phyloP scores from a whole-genome alignment of 2,329 filamentous ascomycete species.

The Ramichloridium luteum region DNA sequence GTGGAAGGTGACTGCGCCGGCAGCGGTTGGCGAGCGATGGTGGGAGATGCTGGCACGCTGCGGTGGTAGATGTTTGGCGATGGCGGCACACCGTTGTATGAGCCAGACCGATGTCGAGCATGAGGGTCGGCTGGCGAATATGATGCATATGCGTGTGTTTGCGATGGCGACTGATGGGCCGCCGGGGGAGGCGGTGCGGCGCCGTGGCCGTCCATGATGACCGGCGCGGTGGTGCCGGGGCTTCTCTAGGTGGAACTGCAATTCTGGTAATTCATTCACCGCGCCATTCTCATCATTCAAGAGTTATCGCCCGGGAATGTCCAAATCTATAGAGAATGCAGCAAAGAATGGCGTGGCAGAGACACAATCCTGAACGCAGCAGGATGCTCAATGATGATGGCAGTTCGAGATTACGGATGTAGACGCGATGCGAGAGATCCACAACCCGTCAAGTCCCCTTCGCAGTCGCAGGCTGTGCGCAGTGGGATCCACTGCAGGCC shows the following conservation, averaged over 20 bases:
- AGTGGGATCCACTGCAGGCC: no score
- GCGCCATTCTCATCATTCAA: constrained; percentile 1
- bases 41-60: constrained; percentile 27
- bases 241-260: background rate
- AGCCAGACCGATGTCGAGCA: constrained; percentile 22
- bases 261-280: background rate
- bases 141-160: constrained; percentile 7
- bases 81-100: constrained; percentile 17
- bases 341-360: no score
- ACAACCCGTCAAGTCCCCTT: no score
- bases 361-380: no score
- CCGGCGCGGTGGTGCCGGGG: constrained; percentile 2
- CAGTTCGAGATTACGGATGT: no score
- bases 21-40: constrained; percentile 26
- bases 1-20: constrained; percentile 14
- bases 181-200: background rate
- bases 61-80: constrained; percentile 19
- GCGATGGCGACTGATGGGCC: constrained; percentile 1
- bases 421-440: no score
- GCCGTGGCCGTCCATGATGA: background rate
- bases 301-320: no score
- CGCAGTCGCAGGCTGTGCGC: no score
- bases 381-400: no score
- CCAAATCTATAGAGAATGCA: no score
- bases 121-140: constrained; percentile 25